Base-by-base conservation (phyloP, 495 filamentous ascomycete species). In the Penicillium arizonense region DNA sequence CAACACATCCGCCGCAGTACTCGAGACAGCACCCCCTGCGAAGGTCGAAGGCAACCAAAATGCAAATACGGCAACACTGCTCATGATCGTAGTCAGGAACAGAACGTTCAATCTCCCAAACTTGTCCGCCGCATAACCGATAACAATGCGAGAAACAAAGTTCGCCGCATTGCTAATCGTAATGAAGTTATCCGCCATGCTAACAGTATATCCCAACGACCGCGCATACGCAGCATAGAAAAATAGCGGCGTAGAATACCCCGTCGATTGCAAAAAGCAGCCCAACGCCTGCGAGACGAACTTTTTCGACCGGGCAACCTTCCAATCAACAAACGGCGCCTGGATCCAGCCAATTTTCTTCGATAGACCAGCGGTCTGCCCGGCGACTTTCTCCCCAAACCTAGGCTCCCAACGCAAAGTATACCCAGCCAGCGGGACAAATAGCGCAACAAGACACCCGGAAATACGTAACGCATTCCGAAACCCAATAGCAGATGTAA, bases 141-240 rank as follows among this genome's bases (percentile, higher is more conserved):
- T 73, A 7, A 75, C 38, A 11, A 83, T 69, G 6, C 81, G 71
- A 8, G 73, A 73, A 1, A 77, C 67, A 7, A 80, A 78, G 44
- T 84, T 84, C 34, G 81, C 73, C 11, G 74, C 81, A 55, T 80
- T 85, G 58, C 70, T 77, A 2, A 75, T 65, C 0, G 81, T 81
- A 13, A 85, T 69, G 13, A 82, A 71, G 73, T 80, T 55, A 53
- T 70, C 46, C 50, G 66, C 74, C 16, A 68, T 63, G 3, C 55
- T 58, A 30, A 47, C 43, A 33, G 56, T 72, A 49, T 77, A 76
- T 10, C 75, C 75, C 11, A 77, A 59, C 4, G 69, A 67, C 26
- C 64, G 59, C 0, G 74, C 71, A 52, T 72, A 77, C 4, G 72
- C 60, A 1, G 74, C 65, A 47, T 73, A 73, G 59, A 77, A 77